Evolutionary conservation across 2,329 filamentous ascomycete species (phyloP), one percentile per base, ranked within the genome.

Genomic region (Emmonsia crescens): DNA sequence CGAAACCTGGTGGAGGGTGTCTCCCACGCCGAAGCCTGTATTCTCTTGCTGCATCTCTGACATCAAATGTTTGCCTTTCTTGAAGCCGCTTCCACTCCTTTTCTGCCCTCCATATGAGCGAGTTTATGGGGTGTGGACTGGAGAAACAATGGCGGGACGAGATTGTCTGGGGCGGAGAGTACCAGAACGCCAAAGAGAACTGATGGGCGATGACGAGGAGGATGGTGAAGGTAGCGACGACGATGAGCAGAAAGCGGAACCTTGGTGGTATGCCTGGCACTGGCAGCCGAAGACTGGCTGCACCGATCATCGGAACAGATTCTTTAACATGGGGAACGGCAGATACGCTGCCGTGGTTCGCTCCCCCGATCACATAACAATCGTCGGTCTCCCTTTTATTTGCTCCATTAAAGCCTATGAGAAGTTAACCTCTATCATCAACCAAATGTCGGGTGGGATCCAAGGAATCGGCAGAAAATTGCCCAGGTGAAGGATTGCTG

Each of bases 1-100:
- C 78, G 65, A 82, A 82, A 2, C 73, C 71, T 1, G 80, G 80
- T 8, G 80, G 80, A 16, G 80, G 80, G 64, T 81, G 77, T 40
- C 80, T 72, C 1, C 79, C 79, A 61, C 78, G 69, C 21, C 76
- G 71, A 21, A 67, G 54, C 10, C 78, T 71, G 62, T 82, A 82
- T 40, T 74, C 73, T 4, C 70, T 66, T 16, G 78, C 74, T 0
- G 78, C 76, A 55, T 70, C 66, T 14, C 69, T 57, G 5, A 81
- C 62, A 19, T 70, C 70, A 42, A 68, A 66, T 6, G 74, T 73
- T 62, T 77, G 71, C 60, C 73, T 73, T 9, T 21, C 36, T 3
- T 63, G 55, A 6, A 69, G 57, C 10, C 54, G 48, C 6, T 46
- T 42, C 52, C 66, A 62, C 48, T 67, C 63, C n/a, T 58, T 52